Conservation (phyloP, 2,329 filamentous ascomycete genomes). For the Rhinocladiella similis region DNA sequence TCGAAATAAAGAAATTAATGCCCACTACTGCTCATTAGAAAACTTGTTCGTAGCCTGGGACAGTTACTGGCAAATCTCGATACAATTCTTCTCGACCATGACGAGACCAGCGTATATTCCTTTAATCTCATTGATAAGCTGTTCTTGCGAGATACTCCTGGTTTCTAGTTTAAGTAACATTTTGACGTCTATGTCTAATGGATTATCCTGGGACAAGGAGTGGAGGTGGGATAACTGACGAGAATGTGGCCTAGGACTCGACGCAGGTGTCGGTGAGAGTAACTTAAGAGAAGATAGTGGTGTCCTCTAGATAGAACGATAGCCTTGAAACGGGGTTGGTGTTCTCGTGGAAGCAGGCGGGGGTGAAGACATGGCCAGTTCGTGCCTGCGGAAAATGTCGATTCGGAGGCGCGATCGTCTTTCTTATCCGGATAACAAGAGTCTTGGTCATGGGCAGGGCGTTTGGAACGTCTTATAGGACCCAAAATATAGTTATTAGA, state of each 20-base stretch:
- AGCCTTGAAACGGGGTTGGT: slow-evolving; percentile 6
- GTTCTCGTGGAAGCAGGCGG: slow-evolving; percentile 8
- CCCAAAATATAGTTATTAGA: neutral
- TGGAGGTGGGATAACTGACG: neutral
- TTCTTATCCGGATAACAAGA: slow-evolving; percentile 9
- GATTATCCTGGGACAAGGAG: slow-evolving; percentile 2
- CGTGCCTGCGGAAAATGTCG: slow-evolving; percentile 13
- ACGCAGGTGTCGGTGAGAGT: neutral
- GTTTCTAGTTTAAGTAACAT: slow-evolving; percentile 59
- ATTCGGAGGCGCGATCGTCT: slow-evolving; percentile 12
- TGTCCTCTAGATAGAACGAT: slow-evolving; percentile 12
- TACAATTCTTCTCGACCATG: slow-evolving; percentile 76
- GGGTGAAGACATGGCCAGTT: slow-evolving; percentile 1
- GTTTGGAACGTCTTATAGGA: slow-evolving; percentile 11
- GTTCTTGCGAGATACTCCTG: slow-evolving; percentile 70
- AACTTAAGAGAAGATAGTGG: slow-evolving; percentile 16
- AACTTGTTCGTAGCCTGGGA: slow-evolving; percentile 54
- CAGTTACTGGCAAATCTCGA: slow-evolving; percentile 73
- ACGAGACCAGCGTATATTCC: slow-evolving; percentile 48
- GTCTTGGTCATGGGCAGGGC: slow-evolving; percentile 12
- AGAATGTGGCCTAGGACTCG: neutral
- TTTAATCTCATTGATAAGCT: slow-evolving; percentile 78
- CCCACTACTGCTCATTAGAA: slow-evolving; percentile 73
- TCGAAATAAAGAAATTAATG: slow-evolving; percentile 76
- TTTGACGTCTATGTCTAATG: neutral